These are phyloP conservation scores for Fusarium udum DNA, from an alignment of 2,329 filamentous ascomycete species.

Conservation along the genomic window DNA sequence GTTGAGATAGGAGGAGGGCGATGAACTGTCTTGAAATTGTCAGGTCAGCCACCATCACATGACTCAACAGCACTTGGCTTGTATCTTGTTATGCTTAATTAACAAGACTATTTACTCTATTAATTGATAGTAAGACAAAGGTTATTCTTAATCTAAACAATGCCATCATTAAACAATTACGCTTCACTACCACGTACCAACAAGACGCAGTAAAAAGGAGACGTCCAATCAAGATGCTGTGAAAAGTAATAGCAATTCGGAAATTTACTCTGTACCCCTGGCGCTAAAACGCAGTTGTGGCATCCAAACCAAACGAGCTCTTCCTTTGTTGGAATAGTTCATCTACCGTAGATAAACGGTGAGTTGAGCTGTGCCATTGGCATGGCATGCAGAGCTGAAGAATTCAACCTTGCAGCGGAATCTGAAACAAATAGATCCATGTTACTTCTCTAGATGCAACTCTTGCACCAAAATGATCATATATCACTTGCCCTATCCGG, in stretches of 20 bases:
- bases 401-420: not conserved
- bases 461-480: not conserved
- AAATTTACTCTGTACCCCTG: conserved; percentile 13
- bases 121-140: not conserved
- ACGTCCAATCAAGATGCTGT: not conserved
- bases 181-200: not conserved
- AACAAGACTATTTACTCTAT: not conserved
- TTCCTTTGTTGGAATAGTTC: conserved; percentile 27
- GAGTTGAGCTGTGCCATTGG: not conserved
- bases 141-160: not conserved
- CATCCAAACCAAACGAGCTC: conserved; percentile 20
- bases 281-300: conserved; percentile 33
- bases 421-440: conserved; percentile 13
- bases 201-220: not conserved
- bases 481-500: not conserved
- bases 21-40: not conserved
- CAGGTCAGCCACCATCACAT: conserved; percentile 8
- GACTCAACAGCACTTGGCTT: not conserved
- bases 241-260: conserved; percentile 8
- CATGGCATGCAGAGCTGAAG: conserved; percentile 5
- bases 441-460: not conserved
- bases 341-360: conserved; percentile 6
- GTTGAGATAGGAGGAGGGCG: not conserved
- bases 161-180: not conserved
- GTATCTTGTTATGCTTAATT: conserved; percentile 6